phyloP scores from a whole-genome alignment of 2,329 filamentous ascomycete genomes.

The Cercospora canescens region DNA sequence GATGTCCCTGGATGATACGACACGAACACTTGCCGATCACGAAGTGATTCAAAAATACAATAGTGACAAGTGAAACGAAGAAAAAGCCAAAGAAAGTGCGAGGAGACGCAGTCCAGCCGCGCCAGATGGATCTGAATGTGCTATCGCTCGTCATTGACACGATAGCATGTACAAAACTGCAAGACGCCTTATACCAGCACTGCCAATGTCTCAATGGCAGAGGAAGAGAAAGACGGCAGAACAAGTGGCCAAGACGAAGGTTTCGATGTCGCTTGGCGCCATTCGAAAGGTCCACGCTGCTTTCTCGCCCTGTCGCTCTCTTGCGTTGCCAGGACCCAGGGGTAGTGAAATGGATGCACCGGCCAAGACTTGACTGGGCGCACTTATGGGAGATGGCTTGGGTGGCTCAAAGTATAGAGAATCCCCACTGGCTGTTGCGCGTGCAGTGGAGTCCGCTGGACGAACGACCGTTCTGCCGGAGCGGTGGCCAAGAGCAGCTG shows the following conservation, averaged over 20 bases:
- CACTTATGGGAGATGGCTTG: neutral
- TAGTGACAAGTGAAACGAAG: slow-evolving; percentile 4
- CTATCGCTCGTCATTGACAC: neutral
- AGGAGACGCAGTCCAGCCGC: neutral
- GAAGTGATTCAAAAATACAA: slow-evolving; percentile 8
- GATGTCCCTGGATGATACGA: neutral
- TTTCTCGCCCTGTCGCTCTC: no score
- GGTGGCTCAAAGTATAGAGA: neutral
- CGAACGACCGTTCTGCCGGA: neutral
- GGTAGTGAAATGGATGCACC: no score
- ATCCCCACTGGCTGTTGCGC: neutral
- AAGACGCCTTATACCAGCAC: no score
- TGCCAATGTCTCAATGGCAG: no score
- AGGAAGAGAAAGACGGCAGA: neutral
- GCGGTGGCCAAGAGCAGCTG: neutral
- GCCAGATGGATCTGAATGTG: neutral
- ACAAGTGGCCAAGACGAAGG: no score
- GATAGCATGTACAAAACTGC: neutral
- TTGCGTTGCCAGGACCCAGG: no score
- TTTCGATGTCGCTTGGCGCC: no score
- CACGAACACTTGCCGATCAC: slow-evolving; percentile 4
- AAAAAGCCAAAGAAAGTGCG: neutral
- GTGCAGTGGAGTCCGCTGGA: neutral
- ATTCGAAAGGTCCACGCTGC: no score
- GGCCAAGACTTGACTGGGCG: no score